Base-by-base conservation (phyloP, 345 rosid genomes). In the Tarenaya hassleriana region DNA sequence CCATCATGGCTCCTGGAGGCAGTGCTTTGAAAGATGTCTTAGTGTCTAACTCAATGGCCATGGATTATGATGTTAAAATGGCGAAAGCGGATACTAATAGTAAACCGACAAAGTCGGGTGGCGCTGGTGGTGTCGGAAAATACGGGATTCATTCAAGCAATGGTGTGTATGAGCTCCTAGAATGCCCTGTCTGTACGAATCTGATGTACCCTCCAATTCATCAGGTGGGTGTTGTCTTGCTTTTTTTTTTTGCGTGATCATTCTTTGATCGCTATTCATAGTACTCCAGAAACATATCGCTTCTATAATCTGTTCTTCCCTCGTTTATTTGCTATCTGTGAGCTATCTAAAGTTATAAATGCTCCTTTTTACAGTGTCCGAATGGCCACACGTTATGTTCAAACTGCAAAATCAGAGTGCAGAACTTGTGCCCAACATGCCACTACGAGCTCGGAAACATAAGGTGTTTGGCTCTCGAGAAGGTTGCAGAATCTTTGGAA, bases 341-440 rank as follows among this genome's bases (percentile, higher is more conserved):
- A 24, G 61, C 19, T 35, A 40, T 33, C n/a, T 49, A 34, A 15
- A 0, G 41, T 16, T 43, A 34, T 18, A 48, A 11, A 2, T 8
- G 49, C 54, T 3, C 53, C 20, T 67, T n/a, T n/a, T 58, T 67
- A 5, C 32, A 88, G 97, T 85, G 97, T 61, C 89, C 92, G 0
- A 88, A 88, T 50, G 95, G 89, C 66, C 97, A 88, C 58, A 85
- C 97, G 15, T 58, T 88, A 50, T 88, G 97, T 50, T 75, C 92
- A 33, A 73, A 17, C 63, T 88, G 97, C 75, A 83, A 83, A 71
- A 66, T 62, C 13, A 79, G 87, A 64, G 78, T 85, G 34, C 82
- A 74, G 60, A 88, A 81, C 68, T 63, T 69, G 3, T 88, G 97
- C 64, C 97, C 94, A 16, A 86, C 88, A 53, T 89, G 97, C 66